phyloP scores from a whole-genome alignment of 2,329 filamentous ascomycete genomes.

The Herpomyces periplanetae region DNA sequence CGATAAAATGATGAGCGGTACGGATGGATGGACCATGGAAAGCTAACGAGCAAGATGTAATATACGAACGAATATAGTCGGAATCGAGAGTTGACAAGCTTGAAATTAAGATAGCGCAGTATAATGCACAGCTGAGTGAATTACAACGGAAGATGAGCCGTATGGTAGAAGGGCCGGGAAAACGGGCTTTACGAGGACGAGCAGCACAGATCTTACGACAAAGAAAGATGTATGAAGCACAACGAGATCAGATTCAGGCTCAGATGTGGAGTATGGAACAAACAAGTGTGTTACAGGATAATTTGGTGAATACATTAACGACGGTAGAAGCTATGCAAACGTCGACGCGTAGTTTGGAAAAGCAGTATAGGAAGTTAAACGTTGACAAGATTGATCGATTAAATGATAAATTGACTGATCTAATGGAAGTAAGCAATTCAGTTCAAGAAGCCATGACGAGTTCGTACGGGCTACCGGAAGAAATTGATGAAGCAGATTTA shows the following conservation, averaged over 20 bases:
- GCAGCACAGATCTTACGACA: conserved; percentile 74
- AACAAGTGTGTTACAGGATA: conserved; percentile 91
- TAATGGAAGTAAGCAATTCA: conserved; percentile 90
- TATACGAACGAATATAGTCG: conserved; percentile 11
- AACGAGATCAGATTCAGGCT: conserved; percentile 65
- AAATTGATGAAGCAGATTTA: too few species aligned
- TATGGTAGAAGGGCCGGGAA: conserved; percentile 83
- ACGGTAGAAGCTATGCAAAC: conserved; percentile 92
- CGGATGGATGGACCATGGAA: conserved; percentile 3
- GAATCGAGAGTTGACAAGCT: conserved; percentile 47
- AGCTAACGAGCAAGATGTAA: conserved; percentile 4
- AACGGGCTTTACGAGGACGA: conserved; percentile 66
- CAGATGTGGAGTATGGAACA: conserved; percentile 99
- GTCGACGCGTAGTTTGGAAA: conserved; percentile 60
- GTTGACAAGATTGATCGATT: conserved; percentile 87
- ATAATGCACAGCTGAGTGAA: conserved; percentile 55
- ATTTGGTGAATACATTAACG: conserved; percentile 90
- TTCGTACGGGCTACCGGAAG: too few species aligned
- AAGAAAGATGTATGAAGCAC: conserved; percentile 66
- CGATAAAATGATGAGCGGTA: conserved; percentile 1
- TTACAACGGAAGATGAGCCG: conserved; percentile 60
- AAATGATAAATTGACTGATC: conserved; percentile 94
- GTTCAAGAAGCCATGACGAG: conserved; percentile 77
- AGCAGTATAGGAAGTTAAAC: conserved; percentile 87
- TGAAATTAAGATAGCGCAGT: conserved; percentile 69